Evolutionary conservation across 2,329 filamentous ascomycete genomes (phyloP).

Genomic region (Claviceps lovelessii): DNA sequence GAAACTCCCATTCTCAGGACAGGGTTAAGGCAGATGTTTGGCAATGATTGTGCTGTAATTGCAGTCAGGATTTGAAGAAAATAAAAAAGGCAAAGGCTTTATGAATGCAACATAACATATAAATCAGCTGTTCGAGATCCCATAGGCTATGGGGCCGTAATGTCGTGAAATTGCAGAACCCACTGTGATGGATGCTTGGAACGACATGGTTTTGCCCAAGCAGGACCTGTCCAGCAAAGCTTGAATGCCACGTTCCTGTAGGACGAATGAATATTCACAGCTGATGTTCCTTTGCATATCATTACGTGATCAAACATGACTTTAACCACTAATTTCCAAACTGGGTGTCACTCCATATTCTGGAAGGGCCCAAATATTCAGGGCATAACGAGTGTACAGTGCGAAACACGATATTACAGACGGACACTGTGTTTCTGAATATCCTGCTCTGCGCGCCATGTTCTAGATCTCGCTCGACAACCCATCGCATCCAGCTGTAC

Average conservation of each 20-base stretch:
- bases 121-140: not conserved
- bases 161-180: not conserved
- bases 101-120: constrained; percentile 20
- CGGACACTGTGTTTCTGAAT: not conserved
- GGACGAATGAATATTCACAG: too few relatives aligned
- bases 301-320: too few relatives aligned
- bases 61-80: constrained; percentile 26
- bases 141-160: not conserved
- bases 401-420: not conserved
- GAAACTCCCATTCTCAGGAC: constrained; percentile 23
- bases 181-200: not conserved
- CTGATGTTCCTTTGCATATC: too few relatives aligned
- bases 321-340: too few relatives aligned
- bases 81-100: constrained; percentile 16
- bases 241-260: not conserved
- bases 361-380: not conserved
- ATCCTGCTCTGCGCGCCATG: not conserved
- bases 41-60: constrained; percentile 31
- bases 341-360: not conserved
- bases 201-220: not conserved
- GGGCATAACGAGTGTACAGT: not conserved
- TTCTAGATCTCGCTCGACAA: not conserved
- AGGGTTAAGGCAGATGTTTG: constrained; percentile 28
- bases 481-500: not conserved
- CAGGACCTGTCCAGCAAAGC: not conserved